phyloP scores from a whole-genome alignment of 352 stramenopile genomes.

The Phytophthora uliginosa region DNA sequence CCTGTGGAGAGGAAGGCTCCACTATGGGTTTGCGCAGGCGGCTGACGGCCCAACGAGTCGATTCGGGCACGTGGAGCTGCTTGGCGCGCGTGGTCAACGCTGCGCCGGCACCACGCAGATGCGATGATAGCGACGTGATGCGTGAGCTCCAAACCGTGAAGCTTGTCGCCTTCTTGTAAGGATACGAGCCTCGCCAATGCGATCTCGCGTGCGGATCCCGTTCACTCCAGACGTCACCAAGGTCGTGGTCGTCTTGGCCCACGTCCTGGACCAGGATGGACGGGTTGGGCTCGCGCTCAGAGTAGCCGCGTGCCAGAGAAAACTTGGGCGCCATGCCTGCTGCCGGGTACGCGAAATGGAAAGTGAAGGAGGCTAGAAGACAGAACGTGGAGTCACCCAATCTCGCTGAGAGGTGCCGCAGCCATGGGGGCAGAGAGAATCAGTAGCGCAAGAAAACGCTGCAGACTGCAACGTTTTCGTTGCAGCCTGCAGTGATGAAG shows the following conservation, averaged over 20 bases:
- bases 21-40: conserved; percentile 12
- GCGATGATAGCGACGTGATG: conserved; percentile 24
- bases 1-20: not conserved
- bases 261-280: conserved; percentile 34
- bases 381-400: conserved; percentile 18
- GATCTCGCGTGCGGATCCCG: not conserved
- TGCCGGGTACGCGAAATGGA: conserved; percentile 7
- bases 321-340: conserved; percentile 18
- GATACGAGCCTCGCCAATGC: conserved; percentile 14
- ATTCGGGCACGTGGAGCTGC: conserved; percentile 19
- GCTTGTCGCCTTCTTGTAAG: conserved; percentile 10
- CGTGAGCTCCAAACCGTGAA: conserved; percentile 14
- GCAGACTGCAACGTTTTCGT: not conserved
- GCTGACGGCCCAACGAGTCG: conserved; percentile 1
- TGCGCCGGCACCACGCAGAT: conserved; percentile 14
- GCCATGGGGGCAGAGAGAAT: conserved; percentile 22
- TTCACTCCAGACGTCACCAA: conserved; percentile 21
- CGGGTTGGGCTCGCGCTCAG: conserved; percentile 11
- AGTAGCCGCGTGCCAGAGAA: not conserved
- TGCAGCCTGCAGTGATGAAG: not conserved
- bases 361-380: conserved; percentile 26
- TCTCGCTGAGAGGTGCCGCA: not conserved
- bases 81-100: conserved; percentile 18
- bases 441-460: conserved; percentile 18
- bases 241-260: conserved; percentile 10